phyloP scores from a whole-genome alignment of 805 yeast genomes.

The Starmerella sp. region DNA sequence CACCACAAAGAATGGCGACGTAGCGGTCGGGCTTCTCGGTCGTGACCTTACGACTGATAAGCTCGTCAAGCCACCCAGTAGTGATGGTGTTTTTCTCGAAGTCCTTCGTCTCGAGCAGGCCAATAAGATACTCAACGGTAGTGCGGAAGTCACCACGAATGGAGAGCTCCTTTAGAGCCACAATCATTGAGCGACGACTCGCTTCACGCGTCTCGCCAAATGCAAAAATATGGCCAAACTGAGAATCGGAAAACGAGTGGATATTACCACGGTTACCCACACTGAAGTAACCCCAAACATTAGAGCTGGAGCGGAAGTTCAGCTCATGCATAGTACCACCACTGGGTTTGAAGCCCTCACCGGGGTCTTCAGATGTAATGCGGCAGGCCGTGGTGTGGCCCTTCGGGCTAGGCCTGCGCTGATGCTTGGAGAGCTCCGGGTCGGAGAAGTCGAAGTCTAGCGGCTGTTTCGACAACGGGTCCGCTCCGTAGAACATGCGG shows the following conservation, averaged over 20 bases:
- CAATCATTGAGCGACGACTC: conserved; percentile 97
- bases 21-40: conserved; percentile 93
- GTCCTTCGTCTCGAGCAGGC: conserved; percentile 89
- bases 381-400: conserved; percentile 99
- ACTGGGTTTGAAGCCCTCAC: conserved; percentile 97
- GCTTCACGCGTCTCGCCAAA: conserved; percentile 98
- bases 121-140: conserved; percentile 92
- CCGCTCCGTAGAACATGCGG: conserved; percentile 85
- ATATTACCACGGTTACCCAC: conserved; percentile 94
- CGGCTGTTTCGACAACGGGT: conserved; percentile 81
- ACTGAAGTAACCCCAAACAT: conserved; percentile 99
- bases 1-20: conserved; percentile 92
- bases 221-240: conserved; percentile 97
- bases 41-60: conserved; percentile 83
- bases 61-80: conserved; percentile 98
- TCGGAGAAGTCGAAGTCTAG: conserved; percentile 82
- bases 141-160: conserved; percentile 98
- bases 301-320: conserved; percentile 91
- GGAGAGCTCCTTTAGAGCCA: conserved; percentile 89
- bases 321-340: conserved; percentile 94
- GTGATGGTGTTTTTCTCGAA: conserved; percentile 94
- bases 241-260: conserved; percentile 96
- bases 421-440: conserved; percentile 60
- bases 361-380: conserved; percentile 98
- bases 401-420: conserved; percentile 88